These are phyloP conservation scores for Bipolaris victoriae DNA, from an alignment of 2,329 filamentous ascomycete genomes.

Conservation along the genomic window DNA sequence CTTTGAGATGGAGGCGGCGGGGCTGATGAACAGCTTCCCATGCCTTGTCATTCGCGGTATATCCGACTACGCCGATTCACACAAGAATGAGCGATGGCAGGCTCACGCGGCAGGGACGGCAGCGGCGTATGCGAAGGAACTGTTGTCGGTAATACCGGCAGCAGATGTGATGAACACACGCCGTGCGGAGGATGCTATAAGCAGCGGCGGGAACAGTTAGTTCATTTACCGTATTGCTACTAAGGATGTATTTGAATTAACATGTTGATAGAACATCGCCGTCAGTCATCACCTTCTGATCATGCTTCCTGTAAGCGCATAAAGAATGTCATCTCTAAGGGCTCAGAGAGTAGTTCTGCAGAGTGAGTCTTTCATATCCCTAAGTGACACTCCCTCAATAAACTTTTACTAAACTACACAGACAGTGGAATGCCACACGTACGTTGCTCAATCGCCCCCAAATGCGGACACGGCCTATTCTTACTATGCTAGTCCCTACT, in stretches of 20 bases:
- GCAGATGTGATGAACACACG: slow-evolving; percentile 14
- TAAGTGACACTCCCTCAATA: neutral
- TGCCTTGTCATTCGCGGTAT: slow-evolving; percentile 10
- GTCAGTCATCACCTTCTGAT: slow-evolving; percentile 5
- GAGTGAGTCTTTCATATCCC: slow-evolving; percentile 7
- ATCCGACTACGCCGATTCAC: slow-evolving; percentile 29
- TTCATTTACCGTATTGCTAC: slow-evolving; percentile 5
- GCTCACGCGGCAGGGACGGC: slow-evolving; percentile 28
- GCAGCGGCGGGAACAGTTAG: slow-evolving; percentile 10
- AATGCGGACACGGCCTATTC: neutral
- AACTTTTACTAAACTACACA: slow-evolving; percentile 6
- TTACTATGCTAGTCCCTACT: neutral
- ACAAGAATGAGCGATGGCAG: slow-evolving; percentile 17
- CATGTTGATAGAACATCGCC: neutral
- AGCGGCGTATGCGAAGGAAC: slow-evolving; percentile 30
- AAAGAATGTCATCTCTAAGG: slow-evolving; percentile 2
- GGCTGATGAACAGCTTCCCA: too few species aligned
- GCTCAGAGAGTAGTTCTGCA: slow-evolving; percentile 6
- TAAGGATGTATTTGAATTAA: slow-evolving; percentile 3
- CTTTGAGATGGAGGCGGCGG: too few species aligned
- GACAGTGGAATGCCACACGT: slow-evolving; percentile 7
- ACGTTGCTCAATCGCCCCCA: neutral
- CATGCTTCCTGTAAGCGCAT: slow-evolving; percentile 10
- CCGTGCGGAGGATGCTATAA: slow-evolving; percentile 10
- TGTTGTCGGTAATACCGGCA: slow-evolving; percentile 16